Evolutionary conservation across 2,329 filamentous ascomycete species (phyloP), one percentile per base, ranked within the genome.

Genomic region (Simplicillium sp.): DNA sequence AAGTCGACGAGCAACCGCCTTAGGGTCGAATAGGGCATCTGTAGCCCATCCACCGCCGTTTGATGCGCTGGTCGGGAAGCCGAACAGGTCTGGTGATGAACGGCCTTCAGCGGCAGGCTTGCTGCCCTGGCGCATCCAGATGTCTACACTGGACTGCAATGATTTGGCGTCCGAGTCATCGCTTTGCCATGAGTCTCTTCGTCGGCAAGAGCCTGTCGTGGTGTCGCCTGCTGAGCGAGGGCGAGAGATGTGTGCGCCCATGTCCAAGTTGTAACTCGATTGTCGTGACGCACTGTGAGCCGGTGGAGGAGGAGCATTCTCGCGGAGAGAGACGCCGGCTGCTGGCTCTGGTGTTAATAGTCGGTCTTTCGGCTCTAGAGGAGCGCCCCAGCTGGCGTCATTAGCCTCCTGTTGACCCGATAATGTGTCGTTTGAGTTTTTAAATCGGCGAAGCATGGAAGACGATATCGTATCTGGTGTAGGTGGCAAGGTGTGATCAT

Each of bases 381-480:
- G 46, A 42, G 48, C 34, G 9, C 29, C 14, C 15, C 12, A 16
- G 17, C 16, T 34, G 29, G 13, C 9, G 5, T 29, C 37, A 12
- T 14, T 33, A 9, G 15, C 20, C 20, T 25, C 20, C 20, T 25
- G 20, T 25, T 25, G 20, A 9, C 54, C 60, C 0, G 59, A 54
- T 1, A 73, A 52, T 0, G 66, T 67, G 34, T 77, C 73, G 40
- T 68, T 65, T 0, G 73, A 76, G 37, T 63, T 66, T 45, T 74
- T 65, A 44, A 66, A 70, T 12, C 65, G 63, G 6, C 66, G 62
- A 29, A 79, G 59, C 0, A 72, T 75, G 2, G 71, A 70, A 2
- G 71, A 75, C 2, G 75, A 75, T 15, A 77, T 72, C 0, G 75
- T 79, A 47, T 79, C 75, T 0, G 75, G 75, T 0, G 75, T 79